Evolutionary conservation across 1,139 yeast species (phyloP), one percentile per base, ranked within the genome.

Genomic region (Zhuliangozyma parablackwelliae): DNA sequence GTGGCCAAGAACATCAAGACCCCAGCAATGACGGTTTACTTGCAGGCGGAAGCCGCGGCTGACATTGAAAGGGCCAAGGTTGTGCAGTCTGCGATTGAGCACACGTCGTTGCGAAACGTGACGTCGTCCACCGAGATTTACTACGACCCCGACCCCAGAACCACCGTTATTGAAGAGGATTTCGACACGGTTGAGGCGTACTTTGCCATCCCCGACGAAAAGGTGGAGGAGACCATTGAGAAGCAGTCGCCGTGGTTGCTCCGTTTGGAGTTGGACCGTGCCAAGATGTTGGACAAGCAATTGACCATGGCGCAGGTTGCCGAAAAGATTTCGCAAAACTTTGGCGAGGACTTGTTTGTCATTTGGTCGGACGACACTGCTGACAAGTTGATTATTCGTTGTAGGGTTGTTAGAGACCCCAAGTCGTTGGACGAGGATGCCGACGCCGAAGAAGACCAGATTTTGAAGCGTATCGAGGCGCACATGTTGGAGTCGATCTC

Each of bases 311-410:
- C 95, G 45, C 97, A 92, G 69, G 98, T 94, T 41, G 97, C 98
- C 27, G 95, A 89, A 52, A 89, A 85, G 72, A 94, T 94, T 46
- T 84, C 92, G 44, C 92, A 85, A 55, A 85, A 88, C 48, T 94
- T 92, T 61, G 95, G 92, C 41, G 95, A 89, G 54, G 97, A 92
- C 65, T 70, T 92, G 66, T 92, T 90, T 56, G 96, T 94, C 36
- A 92, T 94, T 57, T 94, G 98, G 98, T 89, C 97, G 34, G 98
- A 94, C 72, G 99, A 94, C 72, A 90, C 95, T 54, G 97, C 97
- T 32, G 97, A 92, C 51, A 90, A 89, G 63, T 82, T 94, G 65
- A 83, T 92, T 46, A 85, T 94, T 50, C 95, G 99, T 74, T 92
- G 98, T 75, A 86, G 99, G 72, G 96, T 94, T 50, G 92, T 92